phyloP scores from a whole-genome alignment of 495 filamentous ascomycete species.

The Tricharina praecox region DNA sequence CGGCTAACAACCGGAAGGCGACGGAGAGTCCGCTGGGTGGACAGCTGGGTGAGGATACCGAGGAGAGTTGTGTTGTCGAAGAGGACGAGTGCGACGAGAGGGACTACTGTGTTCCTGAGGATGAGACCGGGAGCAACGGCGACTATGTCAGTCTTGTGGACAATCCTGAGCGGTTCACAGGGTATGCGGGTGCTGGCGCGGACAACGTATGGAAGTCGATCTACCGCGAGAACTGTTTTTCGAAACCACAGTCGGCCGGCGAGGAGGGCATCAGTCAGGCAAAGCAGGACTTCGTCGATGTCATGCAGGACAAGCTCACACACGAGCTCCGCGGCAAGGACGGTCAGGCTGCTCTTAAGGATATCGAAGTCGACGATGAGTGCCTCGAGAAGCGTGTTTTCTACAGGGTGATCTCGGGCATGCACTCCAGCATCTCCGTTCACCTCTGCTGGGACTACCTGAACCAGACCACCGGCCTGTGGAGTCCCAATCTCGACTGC shows the following conservation, averaged over 20 bases:
- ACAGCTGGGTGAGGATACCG: slow-evolving; percentile 65
- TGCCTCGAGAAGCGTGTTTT: slow-evolving; percentile 97
- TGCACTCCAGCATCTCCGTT: slow-evolving; percentile 93
- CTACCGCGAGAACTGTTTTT: slow-evolving; percentile 94
- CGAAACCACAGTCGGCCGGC: slow-evolving; percentile 32
- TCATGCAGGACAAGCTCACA: slow-evolving; percentile 56
- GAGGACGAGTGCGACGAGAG: slow-evolving; percentile 96
- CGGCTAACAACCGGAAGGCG: slow-evolving; percentile 54
- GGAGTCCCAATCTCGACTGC: slow-evolving; percentile 79
- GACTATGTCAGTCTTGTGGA: slow-evolving; percentile 90
- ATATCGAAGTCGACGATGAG: slow-evolving; percentile 64
- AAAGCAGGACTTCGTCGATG: slow-evolving; percentile 63
- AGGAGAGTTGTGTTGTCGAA: slow-evolving; percentile 90
- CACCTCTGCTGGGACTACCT: slow-evolving; percentile 94
- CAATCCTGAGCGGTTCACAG: slow-evolving; percentile 91
- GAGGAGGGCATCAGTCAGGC: slow-evolving; percentile 36
- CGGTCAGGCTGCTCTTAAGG: slow-evolving; percentile 34
- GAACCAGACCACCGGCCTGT: slow-evolving; percentile 85
- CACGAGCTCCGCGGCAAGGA: slow-evolving; percentile 40
- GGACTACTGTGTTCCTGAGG: slow-evolving; percentile 93
- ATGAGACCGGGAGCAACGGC: slow-evolving; percentile 73
- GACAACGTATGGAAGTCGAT: slow-evolving; percentile 90
- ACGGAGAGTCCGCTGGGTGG: slow-evolving; percentile 61
- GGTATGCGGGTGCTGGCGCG: slow-evolving; percentile 68
- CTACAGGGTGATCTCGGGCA: slow-evolving; percentile 82